These are phyloP conservation scores for Penicillium nucicola DNA, from an alignment of 495 filamentous ascomycete species.

Conservation along the genomic window DNA sequence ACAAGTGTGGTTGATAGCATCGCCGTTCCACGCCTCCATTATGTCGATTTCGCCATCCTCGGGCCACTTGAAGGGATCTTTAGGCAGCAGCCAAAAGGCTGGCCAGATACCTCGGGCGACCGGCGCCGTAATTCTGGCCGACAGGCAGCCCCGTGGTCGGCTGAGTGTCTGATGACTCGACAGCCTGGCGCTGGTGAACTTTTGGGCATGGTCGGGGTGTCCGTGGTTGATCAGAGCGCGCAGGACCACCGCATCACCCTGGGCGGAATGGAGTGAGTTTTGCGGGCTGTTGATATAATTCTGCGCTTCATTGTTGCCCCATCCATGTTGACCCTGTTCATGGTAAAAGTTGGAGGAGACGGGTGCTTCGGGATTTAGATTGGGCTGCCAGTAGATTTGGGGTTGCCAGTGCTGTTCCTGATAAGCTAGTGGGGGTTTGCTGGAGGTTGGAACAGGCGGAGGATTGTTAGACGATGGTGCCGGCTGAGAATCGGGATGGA, in stretches of 20 bases:
- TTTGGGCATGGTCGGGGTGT: slow-evolving; percentile 20
- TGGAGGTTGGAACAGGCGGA: slow-evolving; percentile 27
- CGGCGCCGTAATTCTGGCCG: slow-evolving; percentile 24
- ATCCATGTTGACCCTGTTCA: slow-evolving; percentile 26
- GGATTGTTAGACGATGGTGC: slow-evolving; percentile 16
- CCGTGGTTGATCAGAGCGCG: slow-evolving; percentile 27
- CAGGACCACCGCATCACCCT: slow-evolving; percentile 26
- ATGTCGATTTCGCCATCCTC: slow-evolving; percentile 30
- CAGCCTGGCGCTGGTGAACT: slow-evolving; percentile 26
- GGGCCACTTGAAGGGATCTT: slow-evolving; percentile 31
- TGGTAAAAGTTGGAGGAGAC: slow-evolving; percentile 23
- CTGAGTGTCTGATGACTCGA: slow-evolving; percentile 24
- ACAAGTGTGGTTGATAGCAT: slow-evolving; percentile 29
- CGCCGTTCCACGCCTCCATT: slow-evolving; percentile 28
- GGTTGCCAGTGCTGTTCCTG: slow-evolving; percentile 23
- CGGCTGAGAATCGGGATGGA: slow-evolving; percentile 8
- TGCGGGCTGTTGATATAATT: slow-evolving; percentile 26
- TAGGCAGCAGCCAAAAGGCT: slow-evolving; percentile 32
- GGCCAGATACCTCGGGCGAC: slow-evolving; percentile 28
- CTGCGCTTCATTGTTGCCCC: slow-evolving; percentile 28
- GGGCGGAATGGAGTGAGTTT: slow-evolving; percentile 28
- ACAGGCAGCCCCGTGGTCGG: slow-evolving; percentile 27
- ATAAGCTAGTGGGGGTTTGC: slow-evolving; percentile 19
- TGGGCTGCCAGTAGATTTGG: slow-evolving; percentile 28
- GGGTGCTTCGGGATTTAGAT: slow-evolving; percentile 21